phyloP scores from a whole-genome alignment of 805 yeast species.

The Metschnikowia shivogae region DNA sequence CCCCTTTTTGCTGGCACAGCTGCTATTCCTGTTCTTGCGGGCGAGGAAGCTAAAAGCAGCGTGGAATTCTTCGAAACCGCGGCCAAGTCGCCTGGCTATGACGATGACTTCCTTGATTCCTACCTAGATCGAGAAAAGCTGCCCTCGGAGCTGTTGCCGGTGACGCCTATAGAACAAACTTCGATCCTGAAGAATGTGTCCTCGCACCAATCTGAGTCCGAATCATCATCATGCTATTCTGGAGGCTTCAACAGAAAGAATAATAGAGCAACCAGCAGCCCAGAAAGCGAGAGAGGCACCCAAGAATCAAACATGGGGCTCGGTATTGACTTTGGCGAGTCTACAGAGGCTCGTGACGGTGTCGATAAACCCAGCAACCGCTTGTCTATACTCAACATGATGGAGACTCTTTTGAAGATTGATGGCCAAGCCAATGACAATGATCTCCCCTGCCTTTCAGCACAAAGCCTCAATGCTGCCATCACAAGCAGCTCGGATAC shows the following conservation, averaged over 20 bases:
- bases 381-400: conserved; percentile 3
- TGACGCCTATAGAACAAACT: not conserved
- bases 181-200: not conserved
- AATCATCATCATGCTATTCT: not conserved
- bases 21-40: not conserved
- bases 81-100: conserved; percentile 15
- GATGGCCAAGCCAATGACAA: not conserved
- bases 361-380: not conserved
- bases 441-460: not conserved
- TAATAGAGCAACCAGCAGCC: not conserved
- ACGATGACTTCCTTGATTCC: conserved; percentile 16
- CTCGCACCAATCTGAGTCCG: not conserved
- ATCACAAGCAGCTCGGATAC: not conserved
- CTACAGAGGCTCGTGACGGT: not conserved
- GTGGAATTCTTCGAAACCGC: conserved; percentile 1
- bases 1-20: not conserved
- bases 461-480: not conserved
- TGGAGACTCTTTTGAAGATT: conserved; percentile 3
- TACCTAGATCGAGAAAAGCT: conserved; percentile 14
- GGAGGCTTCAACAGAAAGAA: not conserved
- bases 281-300: not conserved
- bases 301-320: conserved; percentile 1
- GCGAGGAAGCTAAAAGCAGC: not conserved
- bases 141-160: not conserved
- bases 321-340: conserved; percentile 1